Evolutionary conservation across 495 filamentous ascomycete genomes (phyloP).

Genomic region (Daldinia caldariorum): DNA sequence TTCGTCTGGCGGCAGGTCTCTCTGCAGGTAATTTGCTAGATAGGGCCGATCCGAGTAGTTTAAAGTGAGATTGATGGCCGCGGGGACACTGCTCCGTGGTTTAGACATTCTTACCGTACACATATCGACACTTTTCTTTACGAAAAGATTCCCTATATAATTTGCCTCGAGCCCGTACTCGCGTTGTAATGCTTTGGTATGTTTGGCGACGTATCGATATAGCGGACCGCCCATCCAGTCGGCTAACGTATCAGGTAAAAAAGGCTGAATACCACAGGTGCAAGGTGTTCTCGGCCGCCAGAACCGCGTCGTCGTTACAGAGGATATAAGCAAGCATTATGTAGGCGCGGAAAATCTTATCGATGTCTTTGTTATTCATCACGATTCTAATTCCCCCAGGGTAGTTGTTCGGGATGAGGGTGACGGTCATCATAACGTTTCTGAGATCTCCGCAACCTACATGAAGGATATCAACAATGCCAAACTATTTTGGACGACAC

Average conservation of each 20-base stretch:
- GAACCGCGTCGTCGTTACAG: background rate
- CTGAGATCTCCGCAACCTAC: background rate
- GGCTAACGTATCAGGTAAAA: background rate
- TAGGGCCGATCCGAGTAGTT: background rate
- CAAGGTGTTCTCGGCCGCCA: background rate
- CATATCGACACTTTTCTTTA: background rate
- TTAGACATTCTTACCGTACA: background rate
- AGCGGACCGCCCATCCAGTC: background rate
- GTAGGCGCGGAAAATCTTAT: background rate
- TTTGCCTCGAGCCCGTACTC: background rate
- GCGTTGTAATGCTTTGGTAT: background rate
- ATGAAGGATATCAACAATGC: background rate
- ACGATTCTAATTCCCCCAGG: background rate
- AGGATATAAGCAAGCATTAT: background rate
- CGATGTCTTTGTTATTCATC: background rate
- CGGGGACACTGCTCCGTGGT: background rate
- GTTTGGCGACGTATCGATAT: background rate
- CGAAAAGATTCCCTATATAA: background rate
- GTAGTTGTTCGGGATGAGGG: background rate
- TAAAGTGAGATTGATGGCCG: background rate
- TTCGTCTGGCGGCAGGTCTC: background rate
- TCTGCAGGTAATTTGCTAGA: background rate
- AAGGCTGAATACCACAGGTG: constrained; percentile 1
- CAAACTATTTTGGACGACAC: background rate
- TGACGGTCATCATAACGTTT: background rate